Conservation (phyloP, 306 rosid species). For the Castanopsis chinensis region DNA sequence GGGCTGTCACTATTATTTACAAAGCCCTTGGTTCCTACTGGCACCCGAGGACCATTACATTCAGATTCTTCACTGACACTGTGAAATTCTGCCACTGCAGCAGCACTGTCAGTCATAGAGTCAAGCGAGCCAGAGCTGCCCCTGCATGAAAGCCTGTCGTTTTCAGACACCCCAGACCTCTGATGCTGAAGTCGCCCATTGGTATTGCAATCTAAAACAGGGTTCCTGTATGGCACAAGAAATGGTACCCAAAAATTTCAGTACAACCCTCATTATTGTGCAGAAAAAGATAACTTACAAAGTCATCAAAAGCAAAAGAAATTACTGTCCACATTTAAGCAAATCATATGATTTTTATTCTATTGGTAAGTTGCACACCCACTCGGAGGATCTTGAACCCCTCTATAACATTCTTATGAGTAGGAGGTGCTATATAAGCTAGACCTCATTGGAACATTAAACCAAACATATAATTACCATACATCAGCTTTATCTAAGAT, state of each 20-base stretch:
- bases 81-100: conserved; percentile 29
- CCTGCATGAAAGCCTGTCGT: conserved; percentile 48
- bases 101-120: conserved; percentile 24
- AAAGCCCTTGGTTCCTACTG: conserved; percentile 37
- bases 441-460: not conserved
- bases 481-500: not conserved
- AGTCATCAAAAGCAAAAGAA: not conserved
- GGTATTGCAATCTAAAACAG: conserved; percentile 39
- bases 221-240: conserved; percentile 36
- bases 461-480: not conserved
- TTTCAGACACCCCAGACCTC: conserved; percentile 39
- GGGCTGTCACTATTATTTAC: conserved; percentile 68
- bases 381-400: not conserved
- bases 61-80: conserved; percentile 48
- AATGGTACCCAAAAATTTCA: not conserved
- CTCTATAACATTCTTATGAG: not conserved
- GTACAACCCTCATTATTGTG: not conserved
- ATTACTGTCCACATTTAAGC: conserved; percentile 8
- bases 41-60: conserved; percentile 38
- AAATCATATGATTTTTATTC: not conserved
- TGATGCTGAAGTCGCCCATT: conserved; percentile 41
- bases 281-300: conserved; percentile 1
- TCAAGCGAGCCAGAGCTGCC: conserved; percentile 35
- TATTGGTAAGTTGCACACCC: not conserved
- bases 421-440: not conserved